Base-by-base conservation (phyloP, 495 filamentous ascomycete species). In the Evernia prunastri region DNA sequence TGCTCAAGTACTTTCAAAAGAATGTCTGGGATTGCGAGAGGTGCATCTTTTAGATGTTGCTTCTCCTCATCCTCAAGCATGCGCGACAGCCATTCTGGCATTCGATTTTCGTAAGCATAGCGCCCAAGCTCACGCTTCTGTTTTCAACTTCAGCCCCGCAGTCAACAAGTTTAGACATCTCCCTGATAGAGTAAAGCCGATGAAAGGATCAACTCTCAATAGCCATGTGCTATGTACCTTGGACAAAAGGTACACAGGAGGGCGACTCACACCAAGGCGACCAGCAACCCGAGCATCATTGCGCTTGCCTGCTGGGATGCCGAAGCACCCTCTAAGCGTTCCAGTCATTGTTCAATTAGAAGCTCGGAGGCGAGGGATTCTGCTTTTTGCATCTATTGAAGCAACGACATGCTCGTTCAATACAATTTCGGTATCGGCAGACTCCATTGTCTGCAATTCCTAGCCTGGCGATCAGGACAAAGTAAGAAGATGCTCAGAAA, bases 61-160 rank as follows among this genome's bases (percentile, higher is more conserved):
- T 76, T 59, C 81, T 81, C 83, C 33, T 85, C 84, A 51, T 78
- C 82, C 66, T 86, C 81, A 7, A 96, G 81, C 68, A 88, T 75
- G 29, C 80, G 78, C 13, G 81, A 79, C 9, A 97, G 82, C 86
- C 87, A 88, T 9, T 77, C 76, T 2, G 92, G 92, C 92, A 97
- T 97, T 63, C 82, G 81, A 42, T 88, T 85, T 72, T 97, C 92
- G 69, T 89, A 82, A 9, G 91, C 90, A 75, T 93, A 84, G 15
- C 86, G 89, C 1, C 92, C 92, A 37, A 97, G 80, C 68, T 96
- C 89, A 13, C 63, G 73, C 72, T 76, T 80, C 79, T 81, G 64
- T 54, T 20, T 9, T 4, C 7, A 6, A 2, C 0, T 6, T 54
- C n/a, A 54, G 51, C 17, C 17, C n/a, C 7, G 17, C 15, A 15